Conservation (phyloP, 2,329 filamentous ascomycete species). For the Dissoconium aciculare region DNA sequence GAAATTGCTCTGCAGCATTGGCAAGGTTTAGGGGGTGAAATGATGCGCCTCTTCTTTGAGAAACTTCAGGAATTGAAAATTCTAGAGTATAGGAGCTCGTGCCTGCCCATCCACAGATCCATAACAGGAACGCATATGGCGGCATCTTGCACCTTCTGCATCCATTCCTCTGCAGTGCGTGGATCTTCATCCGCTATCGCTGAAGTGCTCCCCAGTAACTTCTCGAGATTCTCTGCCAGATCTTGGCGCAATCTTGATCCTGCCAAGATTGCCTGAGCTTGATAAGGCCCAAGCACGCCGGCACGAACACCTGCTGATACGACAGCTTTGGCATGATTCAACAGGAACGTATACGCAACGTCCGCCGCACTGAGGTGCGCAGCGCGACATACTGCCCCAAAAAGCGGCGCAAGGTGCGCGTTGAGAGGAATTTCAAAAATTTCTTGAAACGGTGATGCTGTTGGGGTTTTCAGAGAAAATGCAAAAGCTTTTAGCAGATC, state of each 20-base stretch:
- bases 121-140: conserved; percentile 62
- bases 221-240: too few relatives aligned
- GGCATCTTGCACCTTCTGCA: conserved; percentile 41
- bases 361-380: conserved; percentile 46
- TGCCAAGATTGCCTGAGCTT: conserved; percentile 59
- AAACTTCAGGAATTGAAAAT: conserved; percentile 62
- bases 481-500: conserved; percentile 12
- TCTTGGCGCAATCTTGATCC: too few relatives aligned
- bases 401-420: conserved; percentile 57
- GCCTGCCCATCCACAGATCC: conserved; percentile 70
- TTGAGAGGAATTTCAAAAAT: conserved; percentile 16
- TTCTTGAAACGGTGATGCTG: conserved; percentile 1
- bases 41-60: not conserved
- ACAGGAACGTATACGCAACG: conserved; percentile 59
- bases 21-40: too few relatives aligned
- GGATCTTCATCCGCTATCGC: too few relatives aligned
- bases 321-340: conserved; percentile 62
- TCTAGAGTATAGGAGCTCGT: conserved; percentile 69
- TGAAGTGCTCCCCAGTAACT: too few relatives aligned
- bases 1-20: too few relatives aligned
- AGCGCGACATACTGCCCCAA: conserved; percentile 50
- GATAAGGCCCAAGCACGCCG: conserved; percentile 65
- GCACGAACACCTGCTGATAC: conserved; percentile 63
- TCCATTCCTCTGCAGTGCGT: too few relatives aligned
- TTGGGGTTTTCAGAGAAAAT: conserved; percentile 12